Evolutionary conservation across 352 stramenopile genomes (phyloP).

Genomic region (Poterioochromonas sp.): DNA sequence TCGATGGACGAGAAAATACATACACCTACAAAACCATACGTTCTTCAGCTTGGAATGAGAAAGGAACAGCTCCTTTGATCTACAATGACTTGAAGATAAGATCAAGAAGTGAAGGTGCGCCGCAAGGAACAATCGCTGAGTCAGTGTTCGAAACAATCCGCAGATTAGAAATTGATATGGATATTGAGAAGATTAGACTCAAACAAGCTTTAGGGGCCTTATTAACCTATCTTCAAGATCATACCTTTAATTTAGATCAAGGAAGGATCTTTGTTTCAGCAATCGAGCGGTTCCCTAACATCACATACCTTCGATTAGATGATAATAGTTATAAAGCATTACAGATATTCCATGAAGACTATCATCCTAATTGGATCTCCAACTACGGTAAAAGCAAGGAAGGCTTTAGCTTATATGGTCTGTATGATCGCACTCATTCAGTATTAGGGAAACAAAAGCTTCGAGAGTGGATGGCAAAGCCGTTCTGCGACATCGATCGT

Average conservation of each 20-base stretch:
- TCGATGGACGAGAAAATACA: not conserved
- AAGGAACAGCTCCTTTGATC: not conserved
- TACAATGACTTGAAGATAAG: not conserved
- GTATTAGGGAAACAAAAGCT: conserved; percentile 23
- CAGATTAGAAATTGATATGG: not conserved
- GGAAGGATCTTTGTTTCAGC: conserved; percentile 6
- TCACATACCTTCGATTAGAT: not conserved
- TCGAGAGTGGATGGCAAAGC: conserved; percentile 24
- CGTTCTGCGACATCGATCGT: not conserved
- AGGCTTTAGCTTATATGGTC: conserved; percentile 27
- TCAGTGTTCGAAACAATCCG: too few species aligned
- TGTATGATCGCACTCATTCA: conserved; percentile 30
- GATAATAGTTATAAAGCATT: not conserved
- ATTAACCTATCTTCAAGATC: not conserved
- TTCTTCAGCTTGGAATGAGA: not conserved
- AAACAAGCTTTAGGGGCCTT: conserved; percentile 10
- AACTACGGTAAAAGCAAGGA: conserved; percentile 29
- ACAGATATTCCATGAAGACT: conserved; percentile 34
- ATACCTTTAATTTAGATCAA: conserved; percentile 17
- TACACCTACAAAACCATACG: conserved; percentile 2
- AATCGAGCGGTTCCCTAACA: not conserved
- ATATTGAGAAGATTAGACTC: not conserved
- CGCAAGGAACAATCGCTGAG: not conserved
- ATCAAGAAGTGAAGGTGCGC: not conserved
- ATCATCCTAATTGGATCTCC: conserved; percentile 29